Percentiles rank a stretch among this genome's conserved stretches.
phyloP scores from a whole-genome alignment of 2,329 filamentous ascomycete genomes.

The Aureobasidium sp. region DNA sequence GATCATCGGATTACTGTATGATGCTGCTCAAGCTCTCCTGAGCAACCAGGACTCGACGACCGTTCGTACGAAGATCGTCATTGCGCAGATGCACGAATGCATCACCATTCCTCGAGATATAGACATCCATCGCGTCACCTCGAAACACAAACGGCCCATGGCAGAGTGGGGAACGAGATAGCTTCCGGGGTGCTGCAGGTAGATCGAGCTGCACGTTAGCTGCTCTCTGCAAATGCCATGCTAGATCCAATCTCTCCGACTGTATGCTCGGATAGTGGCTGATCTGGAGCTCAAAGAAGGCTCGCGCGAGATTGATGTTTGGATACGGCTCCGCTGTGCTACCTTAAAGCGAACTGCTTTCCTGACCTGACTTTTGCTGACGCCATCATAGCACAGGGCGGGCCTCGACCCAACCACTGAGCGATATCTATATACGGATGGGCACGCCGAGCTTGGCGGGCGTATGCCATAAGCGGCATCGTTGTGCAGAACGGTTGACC shows the following conservation, averaged over 20 bases:
- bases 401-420: conserved; percentile 1
- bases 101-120: not conserved
- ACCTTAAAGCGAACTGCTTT: not conserved
- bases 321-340: conserved; percentile 9
- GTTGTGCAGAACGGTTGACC: conserved; percentile 7
- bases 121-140: not conserved
- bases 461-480: conserved; percentile 10
- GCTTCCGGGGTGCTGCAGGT: conserved; percentile 1
- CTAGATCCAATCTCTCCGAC: conserved; percentile 13
- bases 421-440: conserved; percentile 2
- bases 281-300: not conserved
- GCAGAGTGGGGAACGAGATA: not conserved
- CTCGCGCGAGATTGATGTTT: not conserved
- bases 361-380: conserved; percentile 8
- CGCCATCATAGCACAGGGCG: not conserved
- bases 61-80: not conserved
- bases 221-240: conserved; percentile 7
- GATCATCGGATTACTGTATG: conserved; percentile 1
- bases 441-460: not conserved
- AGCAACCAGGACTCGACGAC: not conserved
- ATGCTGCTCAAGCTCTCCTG: not conserved
- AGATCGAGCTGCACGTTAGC: conserved; percentile 9
- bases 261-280: not conserved
- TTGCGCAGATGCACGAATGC: not conserved
- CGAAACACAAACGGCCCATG: not conserved